Percentiles rank a stretch among this genome's conserved stretches.
These are phyloP conservation scores for Helminthosporium solani DNA, from an alignment of 2,329 filamentous ascomycete species.

Conservation along the genomic window DNA sequence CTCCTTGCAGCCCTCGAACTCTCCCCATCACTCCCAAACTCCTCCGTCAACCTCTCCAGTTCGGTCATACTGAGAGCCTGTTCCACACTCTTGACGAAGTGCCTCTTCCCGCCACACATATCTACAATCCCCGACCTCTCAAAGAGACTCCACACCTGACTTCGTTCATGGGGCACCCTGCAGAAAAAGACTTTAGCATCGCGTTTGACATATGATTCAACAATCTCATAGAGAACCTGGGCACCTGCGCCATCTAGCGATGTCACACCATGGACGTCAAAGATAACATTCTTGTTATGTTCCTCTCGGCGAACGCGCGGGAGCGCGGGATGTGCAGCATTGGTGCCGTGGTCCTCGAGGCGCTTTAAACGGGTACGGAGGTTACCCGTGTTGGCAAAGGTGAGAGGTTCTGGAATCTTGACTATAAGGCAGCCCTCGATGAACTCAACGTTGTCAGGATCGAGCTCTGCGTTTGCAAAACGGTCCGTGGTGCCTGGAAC, in stretches of 20 bases:
- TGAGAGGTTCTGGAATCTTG: constrained; percentile 95
- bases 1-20: constrained; percentile 18
- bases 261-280: constrained; percentile 97
- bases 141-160: constrained; percentile 70
- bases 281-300: constrained; percentile 88
- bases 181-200: constrained; percentile 78
- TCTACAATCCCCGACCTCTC: constrained; percentile 81
- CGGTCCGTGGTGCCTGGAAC: constrained; percentile 73
- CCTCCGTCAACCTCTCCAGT: constrained; percentile 57
- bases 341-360: constrained; percentile 88
- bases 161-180: constrained; percentile 52
- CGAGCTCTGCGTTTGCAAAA: constrained; percentile 81
- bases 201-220: constrained; percentile 72
- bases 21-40: constrained; percentile 28
- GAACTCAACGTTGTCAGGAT: constrained; percentile 76
- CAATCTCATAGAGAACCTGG: constrained; percentile 89
- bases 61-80: constrained; percentile 83
- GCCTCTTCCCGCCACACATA: constrained; percentile 70
- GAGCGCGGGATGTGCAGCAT: constrained; percentile 78
- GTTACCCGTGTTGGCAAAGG: constrained; percentile 94
- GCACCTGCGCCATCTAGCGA: constrained; percentile 90
- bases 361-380: constrained; percentile 79
- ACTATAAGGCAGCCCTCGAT: constrained; percentile 91
- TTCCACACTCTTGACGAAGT: constrained; percentile 81
- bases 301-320: constrained; percentile 76